phyloP scores from a whole-genome alignment of 2,329 filamentous ascomycete genomes.

The Hypoxylon sp. region DNA sequence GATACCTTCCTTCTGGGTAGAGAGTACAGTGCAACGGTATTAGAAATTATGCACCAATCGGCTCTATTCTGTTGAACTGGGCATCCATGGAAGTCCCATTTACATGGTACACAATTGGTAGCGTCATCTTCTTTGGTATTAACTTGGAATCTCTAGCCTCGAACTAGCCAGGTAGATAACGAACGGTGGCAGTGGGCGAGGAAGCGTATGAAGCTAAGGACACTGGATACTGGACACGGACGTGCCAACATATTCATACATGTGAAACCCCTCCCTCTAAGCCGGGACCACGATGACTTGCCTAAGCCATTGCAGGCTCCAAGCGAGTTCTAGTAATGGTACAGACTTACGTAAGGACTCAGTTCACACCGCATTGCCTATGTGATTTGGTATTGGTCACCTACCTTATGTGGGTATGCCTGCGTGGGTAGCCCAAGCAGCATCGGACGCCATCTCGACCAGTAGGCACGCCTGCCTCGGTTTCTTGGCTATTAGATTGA shows the following conservation, averaged over 20 bases:
- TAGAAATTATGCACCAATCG: conserved; percentile 11
- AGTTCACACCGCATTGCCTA: conserved; percentile 12
- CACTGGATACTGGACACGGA: conserved; percentile 9
- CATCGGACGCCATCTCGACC: not conserved
- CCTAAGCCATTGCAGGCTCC: conserved; percentile 10
- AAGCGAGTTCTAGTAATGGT: conserved; percentile 3
- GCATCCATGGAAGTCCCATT: not conserved
- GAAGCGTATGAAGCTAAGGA: not conserved
- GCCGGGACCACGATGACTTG: conserved; percentile 11
- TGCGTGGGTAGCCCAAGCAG: conserved; percentile 1
- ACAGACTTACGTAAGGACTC: conserved; percentile 23
- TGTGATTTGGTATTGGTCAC: not conserved
- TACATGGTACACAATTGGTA: not conserved
- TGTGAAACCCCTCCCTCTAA: conserved; percentile 13
- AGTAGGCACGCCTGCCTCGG: not conserved
- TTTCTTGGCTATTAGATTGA: conserved; percentile 1
- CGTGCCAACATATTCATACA: conserved; percentile 9
- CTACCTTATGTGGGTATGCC: not conserved
- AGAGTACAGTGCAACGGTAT: conserved; percentile 2
- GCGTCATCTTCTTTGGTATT: conserved; percentile 21
- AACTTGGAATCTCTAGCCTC: conserved; percentile 8
- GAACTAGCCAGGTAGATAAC: conserved; percentile 15
- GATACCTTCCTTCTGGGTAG: not conserved
- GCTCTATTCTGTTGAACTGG: not conserved
- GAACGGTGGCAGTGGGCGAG: conserved; percentile 10